Percentiles rank a stretch among this genome's conserved stretches.
Conservation (phyloP, 257 asterid genomes). For the Osmanthus fragrans region DNA sequence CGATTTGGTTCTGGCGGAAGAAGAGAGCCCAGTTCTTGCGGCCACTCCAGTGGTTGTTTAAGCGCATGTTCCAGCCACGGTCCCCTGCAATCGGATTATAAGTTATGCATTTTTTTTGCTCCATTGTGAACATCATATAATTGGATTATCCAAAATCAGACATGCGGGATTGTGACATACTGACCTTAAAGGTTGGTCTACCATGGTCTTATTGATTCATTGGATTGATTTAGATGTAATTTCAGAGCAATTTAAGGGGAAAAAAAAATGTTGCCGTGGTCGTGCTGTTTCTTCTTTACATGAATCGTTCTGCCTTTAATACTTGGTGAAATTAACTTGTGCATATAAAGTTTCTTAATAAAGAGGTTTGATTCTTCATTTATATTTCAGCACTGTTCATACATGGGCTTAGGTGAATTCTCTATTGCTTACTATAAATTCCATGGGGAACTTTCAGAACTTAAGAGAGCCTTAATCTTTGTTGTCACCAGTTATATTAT, state of each 20-base stretch:
- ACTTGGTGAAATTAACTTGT: background rate
- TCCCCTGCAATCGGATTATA: constrained; percentile 38
- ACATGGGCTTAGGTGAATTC: background rate
- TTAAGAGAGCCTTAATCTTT: background rate
- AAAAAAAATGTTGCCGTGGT: constrained; percentile 10
- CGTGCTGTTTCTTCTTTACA: background rate
- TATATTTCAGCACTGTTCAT: too few relatives aligned
- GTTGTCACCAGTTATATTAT: background rate
- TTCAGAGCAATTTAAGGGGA: background rate
- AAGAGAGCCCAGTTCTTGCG: constrained; percentile 55
- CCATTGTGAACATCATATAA: background rate
- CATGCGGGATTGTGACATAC: background rate
- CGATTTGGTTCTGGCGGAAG: constrained; percentile 93
- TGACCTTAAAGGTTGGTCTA: background rate
- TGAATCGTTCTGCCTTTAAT: background rate
- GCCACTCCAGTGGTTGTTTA: constrained; percentile 75
- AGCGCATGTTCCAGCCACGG: constrained; percentile 30
- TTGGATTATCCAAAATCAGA: background rate
- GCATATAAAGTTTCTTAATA: background rate
- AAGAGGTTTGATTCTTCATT: background rate
- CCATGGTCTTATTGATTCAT: background rate
- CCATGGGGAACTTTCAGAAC: background rate
- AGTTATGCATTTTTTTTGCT: constrained; percentile 11
- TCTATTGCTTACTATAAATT: background rate
- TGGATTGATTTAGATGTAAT: constrained; percentile 11